A percentile compares a stretch with the other conserved stretches of the same genome.
phyloP scores from a whole-genome alignment of 169 alveolate genomes.

The Cryptosporidium muris region DNA sequence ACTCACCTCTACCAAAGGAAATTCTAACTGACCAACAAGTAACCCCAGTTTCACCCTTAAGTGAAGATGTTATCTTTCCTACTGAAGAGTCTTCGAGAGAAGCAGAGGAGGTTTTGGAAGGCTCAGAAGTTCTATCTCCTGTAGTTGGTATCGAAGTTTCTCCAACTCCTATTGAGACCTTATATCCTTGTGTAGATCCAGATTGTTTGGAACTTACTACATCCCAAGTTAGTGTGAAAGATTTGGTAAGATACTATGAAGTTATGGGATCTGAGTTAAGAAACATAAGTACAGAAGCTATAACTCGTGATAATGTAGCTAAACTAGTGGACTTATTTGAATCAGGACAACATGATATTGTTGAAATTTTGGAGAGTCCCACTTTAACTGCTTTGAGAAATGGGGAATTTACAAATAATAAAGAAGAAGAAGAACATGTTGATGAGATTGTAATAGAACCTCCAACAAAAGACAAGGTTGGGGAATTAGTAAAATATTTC shows the following conservation, averaged over 20 bases:
- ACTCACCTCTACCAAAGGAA: background rate
- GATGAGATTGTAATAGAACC: background rate
- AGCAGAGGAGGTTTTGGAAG: background rate
- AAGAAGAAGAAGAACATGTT: background rate
- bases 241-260: background rate
- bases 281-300: background rate
- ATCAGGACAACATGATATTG: background rate
- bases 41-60: background rate
- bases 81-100: background rate
- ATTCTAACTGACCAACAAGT: background rate
- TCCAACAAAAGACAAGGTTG: slow-evolving; percentile 36
- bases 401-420: slow-evolving; percentile 4
- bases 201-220: slow-evolving; percentile 50
- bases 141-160: slow-evolving; percentile 15
- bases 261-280: background rate
- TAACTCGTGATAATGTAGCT: background rate
- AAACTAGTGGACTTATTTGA: slow-evolving; percentile 6
- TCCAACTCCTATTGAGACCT: background rate
- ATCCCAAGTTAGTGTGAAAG: slow-evolving; percentile 2
- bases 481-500: background rate
- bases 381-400: slow-evolving; percentile 20
- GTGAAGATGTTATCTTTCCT: background rate
- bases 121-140: background rate
- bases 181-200: background rate
- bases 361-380: slow-evolving; percentile 21